Conservation (phyloP, 495 filamentous ascomycete genomes). For the Hypoxylon intermedium region DNA sequence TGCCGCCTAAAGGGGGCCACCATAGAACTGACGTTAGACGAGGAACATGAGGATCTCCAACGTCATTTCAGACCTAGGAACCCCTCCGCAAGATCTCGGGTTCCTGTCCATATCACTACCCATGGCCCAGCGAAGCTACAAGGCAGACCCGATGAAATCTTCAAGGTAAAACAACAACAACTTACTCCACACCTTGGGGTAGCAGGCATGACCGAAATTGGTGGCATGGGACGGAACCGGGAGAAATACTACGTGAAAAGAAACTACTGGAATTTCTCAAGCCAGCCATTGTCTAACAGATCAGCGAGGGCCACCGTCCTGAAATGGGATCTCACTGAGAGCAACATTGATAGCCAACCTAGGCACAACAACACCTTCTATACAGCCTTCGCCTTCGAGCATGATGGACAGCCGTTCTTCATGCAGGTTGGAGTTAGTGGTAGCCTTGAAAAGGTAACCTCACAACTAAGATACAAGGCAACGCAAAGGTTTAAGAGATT, state of each 20-base stretch:
- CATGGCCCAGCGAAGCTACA: constrained; percentile 23
- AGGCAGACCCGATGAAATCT: constrained; percentile 15
- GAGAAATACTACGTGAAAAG: neutral
- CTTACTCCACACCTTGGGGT: constrained; percentile 13
- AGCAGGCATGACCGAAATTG: neutral
- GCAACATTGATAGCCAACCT: constrained; percentile 36
- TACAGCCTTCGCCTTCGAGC: constrained; percentile 46
- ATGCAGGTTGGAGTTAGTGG: constrained; percentile 45
- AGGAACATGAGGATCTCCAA: constrained; percentile 28
- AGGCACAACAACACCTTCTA: constrained; percentile 41
- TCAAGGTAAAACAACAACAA: neutral
- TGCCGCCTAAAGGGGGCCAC: constrained; percentile 43
- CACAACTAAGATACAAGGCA: constrained; percentile 4
- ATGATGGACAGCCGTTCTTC: constrained; percentile 42
- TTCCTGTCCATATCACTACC: constrained; percentile 31
- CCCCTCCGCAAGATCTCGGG: neutral
- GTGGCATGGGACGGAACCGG: constrained; percentile 7
- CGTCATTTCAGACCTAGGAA: neutral
- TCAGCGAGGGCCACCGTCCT: constrained; percentile 10
- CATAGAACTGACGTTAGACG: constrained; percentile 41
- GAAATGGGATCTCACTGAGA: constrained; percentile 44
- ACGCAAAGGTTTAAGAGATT: constrained; percentile 10
- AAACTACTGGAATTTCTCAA: constrained; percentile 20
- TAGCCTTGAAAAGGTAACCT: constrained; percentile 4
- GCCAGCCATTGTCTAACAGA: constrained; percentile 1